Conservation (phyloP, 2,329 filamentous ascomycete species). For the Rutstroemia sp. region DNA sequence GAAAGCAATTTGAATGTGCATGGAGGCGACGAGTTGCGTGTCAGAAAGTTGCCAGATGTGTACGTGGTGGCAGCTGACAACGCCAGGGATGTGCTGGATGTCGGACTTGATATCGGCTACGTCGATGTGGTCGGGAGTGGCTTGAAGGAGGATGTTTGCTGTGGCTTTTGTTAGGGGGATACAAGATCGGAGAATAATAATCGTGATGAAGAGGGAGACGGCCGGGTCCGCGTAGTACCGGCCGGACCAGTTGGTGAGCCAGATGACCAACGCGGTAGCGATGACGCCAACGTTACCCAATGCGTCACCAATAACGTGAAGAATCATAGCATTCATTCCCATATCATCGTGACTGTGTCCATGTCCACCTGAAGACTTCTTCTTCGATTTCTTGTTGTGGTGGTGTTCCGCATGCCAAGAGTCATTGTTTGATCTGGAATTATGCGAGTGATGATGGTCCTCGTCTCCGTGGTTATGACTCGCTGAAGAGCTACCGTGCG, state of each 20-base stretch:
- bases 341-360: slow-evolving; percentile 80
- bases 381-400: slow-evolving; percentile 62
- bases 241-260: slow-evolving; percentile 76
- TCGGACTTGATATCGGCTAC: slow-evolving; percentile 89
- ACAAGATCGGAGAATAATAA: slow-evolving; percentile 66
- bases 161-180: slow-evolving; percentile 74
- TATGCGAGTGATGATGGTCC: slow-evolving; percentile 12
- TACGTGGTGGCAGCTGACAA: slow-evolving; percentile 87
- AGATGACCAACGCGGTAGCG: slow-evolving; percentile 77
- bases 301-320: slow-evolving; percentile 74
- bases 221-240: slow-evolving; percentile 84
- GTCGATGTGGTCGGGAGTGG: slow-evolving; percentile 80
- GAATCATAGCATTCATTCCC: slow-evolving; percentile 85
- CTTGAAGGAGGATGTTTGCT: slow-evolving; percentile 85
- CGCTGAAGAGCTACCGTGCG: not conserved
- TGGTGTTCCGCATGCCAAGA: slow-evolving; percentile 64
- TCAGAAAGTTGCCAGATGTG: slow-evolving; percentile 98
- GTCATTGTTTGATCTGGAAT: slow-evolving; percentile 13
- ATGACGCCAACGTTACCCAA: slow-evolving; percentile 85
- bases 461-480: slow-evolving; percentile 15
- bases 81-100: slow-evolving; percentile 75
- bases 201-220: slow-evolving; percentile 89
- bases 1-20: slow-evolving; percentile 89
- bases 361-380: slow-evolving; percentile 51
- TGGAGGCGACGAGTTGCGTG: slow-evolving; percentile 84